Conservation (phyloP, 331 rosid species). For the Quercus tomentella region DNA sequence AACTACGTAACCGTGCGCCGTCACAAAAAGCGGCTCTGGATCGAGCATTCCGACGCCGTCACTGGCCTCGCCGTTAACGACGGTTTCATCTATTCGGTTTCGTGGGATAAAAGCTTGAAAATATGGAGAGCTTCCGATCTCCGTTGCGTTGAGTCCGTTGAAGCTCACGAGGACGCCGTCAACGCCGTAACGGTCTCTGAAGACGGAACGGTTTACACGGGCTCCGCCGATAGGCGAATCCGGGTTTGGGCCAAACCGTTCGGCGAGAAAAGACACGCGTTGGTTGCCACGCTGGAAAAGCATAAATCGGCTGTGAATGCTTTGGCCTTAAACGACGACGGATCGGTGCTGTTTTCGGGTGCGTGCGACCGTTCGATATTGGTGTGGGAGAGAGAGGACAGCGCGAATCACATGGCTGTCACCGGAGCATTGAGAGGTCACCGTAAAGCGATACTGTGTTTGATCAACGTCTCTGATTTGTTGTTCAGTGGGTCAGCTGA, state of each 20-base stretch:
- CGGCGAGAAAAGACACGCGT: conserved; percentile 32
- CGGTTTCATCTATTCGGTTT: conserved; percentile 42
- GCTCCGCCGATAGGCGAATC: conserved; percentile 40
- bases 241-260: conserved; percentile 39
- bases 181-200: conserved; percentile 42
- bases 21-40: conserved; percentile 51
- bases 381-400: conserved; percentile 58
- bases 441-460: conserved; percentile 34
- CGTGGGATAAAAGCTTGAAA: conserved; percentile 51
- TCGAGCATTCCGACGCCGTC: conserved; percentile 49
- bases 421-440: conserved; percentile 55
- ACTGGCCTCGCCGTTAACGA: conserved; percentile 35
- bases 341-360: conserved; percentile 46
- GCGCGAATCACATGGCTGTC: conserved; percentile 46
- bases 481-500: conserved; percentile 54
- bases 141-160: conserved; percentile 41
- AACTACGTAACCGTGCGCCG: conserved; percentile 49
- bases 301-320: conserved; percentile 54
- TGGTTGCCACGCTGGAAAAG: conserved; percentile 43
- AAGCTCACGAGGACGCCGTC: conserved; percentile 50
- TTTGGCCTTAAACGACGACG: conserved; percentile 45
- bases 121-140: conserved; percentile 40
- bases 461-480: conserved; percentile 33
- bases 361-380: conserved; percentile 52
- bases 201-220: conserved; percentile 46